A percentile compares a stretch with the other conserved stretches of the same genome.
phyloP scores from a whole-genome alignment of 495 filamentous ascomycete genomes.

The Penicillium coprophilum region DNA sequence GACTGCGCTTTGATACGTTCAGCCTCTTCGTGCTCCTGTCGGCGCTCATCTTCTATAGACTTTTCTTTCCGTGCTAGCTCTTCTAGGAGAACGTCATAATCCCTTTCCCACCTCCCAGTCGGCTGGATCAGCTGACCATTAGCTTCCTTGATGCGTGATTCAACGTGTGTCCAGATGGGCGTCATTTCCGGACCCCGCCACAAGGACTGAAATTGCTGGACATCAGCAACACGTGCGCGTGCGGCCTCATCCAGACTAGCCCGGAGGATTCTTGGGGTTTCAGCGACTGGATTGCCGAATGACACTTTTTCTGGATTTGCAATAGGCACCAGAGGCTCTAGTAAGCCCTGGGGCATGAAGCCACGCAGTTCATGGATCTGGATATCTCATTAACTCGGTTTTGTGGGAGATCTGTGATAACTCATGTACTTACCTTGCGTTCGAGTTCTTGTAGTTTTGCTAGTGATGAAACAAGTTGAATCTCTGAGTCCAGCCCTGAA shows the following conservation, averaged over 20 bases:
- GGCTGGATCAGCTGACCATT: conserved; percentile 40
- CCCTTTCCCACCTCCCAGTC: conserved; percentile 42
- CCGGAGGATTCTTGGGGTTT: conserved; percentile 31
- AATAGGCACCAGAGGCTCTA: conserved; percentile 38
- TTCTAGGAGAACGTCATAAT: conserved; percentile 40
- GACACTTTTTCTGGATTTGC: conserved; percentile 27
- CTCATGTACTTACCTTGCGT: conserved; percentile 28
- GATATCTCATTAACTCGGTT: conserved; percentile 9
- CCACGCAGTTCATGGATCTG: conserved; percentile 47
- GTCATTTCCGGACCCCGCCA: conserved; percentile 42
- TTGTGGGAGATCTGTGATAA: neutral
- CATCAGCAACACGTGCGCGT: conserved; percentile 28
- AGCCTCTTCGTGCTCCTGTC: conserved; percentile 27
- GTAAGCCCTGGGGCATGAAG: conserved; percentile 39
- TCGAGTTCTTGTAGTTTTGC: conserved; percentile 47
- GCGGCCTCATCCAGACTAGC: conserved; percentile 30
- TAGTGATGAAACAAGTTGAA: conserved; percentile 45
- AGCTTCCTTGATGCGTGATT: conserved; percentile 36
- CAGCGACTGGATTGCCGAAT: conserved; percentile 18
- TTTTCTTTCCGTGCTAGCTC: conserved; percentile 32
- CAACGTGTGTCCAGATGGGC: conserved; percentile 37
- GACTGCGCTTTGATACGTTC: conserved; percentile 33
- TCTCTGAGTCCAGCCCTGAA: conserved; percentile 31
- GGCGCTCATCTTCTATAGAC: conserved; percentile 26
- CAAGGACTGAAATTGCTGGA: conserved; percentile 34